Percentiles rank a stretch among this genome's conserved stretches.
Evolutionary conservation across 495 filamentous ascomycete genomes (phyloP).

Genomic region (Mycothermus thermophilus): DNA sequence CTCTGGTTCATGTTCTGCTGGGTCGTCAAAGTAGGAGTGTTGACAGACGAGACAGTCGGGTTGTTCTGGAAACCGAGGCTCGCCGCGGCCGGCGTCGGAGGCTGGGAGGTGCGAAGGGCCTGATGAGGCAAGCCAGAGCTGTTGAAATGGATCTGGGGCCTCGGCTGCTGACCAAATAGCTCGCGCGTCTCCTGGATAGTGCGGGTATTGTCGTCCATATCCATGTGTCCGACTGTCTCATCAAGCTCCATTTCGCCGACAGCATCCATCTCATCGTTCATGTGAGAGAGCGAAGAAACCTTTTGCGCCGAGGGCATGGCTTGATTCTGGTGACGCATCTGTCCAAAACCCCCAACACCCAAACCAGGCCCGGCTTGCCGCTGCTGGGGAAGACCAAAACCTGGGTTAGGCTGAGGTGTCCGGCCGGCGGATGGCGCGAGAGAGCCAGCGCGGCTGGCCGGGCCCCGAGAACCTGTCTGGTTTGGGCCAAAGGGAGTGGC

Average conservation of each 20-base stretch:
- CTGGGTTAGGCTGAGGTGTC: conserved; percentile 14
- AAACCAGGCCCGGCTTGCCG: conserved; percentile 21
- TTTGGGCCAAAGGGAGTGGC: conserved; percentile 13
- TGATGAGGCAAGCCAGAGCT: conserved; percentile 53
- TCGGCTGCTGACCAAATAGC: conserved; percentile 62
- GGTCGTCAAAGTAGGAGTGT: conserved; percentile 75
- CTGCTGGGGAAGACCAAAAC: conserved; percentile 25
- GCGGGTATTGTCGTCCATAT: conserved; percentile 44
- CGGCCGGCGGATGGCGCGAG: conserved; percentile 10
- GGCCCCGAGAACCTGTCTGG: conserved; percentile 9
- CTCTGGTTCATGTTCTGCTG: conserved; percentile 32
- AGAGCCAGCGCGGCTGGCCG: conserved; percentile 15
- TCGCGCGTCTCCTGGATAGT: conserved; percentile 45
- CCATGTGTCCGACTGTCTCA: conserved; percentile 53
- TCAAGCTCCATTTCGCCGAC: conserved; percentile 97
- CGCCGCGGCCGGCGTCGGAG: conserved; percentile 67
- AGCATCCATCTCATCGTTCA: conserved; percentile 63
- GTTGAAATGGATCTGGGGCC: conserved; percentile 60
- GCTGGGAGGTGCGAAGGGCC: conserved; percentile 71
- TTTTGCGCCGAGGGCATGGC: conserved; percentile 15
- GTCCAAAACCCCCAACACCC: conserved; percentile 26
- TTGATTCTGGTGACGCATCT: conserved; percentile 33
- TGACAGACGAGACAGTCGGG: conserved; percentile 94
- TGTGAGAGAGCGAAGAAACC: conserved; percentile 22
- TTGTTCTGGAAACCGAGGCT: conserved; percentile 75